Base-by-base conservation (phyloP, 805 yeast genomes). In the Pichia paraexigua region DNA sequence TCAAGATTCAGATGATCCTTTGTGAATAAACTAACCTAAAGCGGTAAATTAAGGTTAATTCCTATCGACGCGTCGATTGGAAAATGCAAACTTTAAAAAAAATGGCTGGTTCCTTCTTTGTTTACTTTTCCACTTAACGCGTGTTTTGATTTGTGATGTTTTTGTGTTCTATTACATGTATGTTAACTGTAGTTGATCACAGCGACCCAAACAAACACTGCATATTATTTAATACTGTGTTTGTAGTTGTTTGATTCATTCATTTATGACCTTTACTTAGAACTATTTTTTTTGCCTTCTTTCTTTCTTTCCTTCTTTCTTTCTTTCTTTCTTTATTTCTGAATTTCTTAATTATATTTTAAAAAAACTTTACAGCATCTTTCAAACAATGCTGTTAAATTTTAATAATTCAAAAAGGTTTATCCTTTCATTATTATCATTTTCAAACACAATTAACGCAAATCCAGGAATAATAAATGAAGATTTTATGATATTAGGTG, bases 401-500 rank as follows among this genome's bases (percentile, higher is more conserved):
- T 35, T 35, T 35, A 35, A 35, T 9, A 35, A 6, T n/a, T 35
- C 39, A n/a, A 35, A 35, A 35, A 35, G 20, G 20, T 35, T 35
- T n/a, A 17, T 35, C 20, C 28, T 15, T 18, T 42, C 30, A 12
- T 5, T 42, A 11, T 12, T 25, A n/a, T 25, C 44, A 17, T 30
- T 24, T n/a, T 25, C 40, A 37, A 21, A 28, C 20, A 30, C 13
- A 27, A 10, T 20, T 21, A 13, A 28, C 9, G 44, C 47, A 11
- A 17, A 21, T n/a, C 15, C 10, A 47, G 28, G 27, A 21, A 10
- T 28, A 6, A 37, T 65, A 25, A 45, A 52, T 39, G 62, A 63
- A 47, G 47, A 58, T 13, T 50, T 65, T 9, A 56, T 54, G 18
- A 41, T 66, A 8, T 49, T 64, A 13, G 71, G 71, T 7, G 43